A percentile compares a stretch with the other conserved stretches of the same genome.
These are phyloP conservation scores for Chenopodium suecicum DNA, from an alignment of 148 eudicot genomes.

Conservation along the genomic window DNA sequence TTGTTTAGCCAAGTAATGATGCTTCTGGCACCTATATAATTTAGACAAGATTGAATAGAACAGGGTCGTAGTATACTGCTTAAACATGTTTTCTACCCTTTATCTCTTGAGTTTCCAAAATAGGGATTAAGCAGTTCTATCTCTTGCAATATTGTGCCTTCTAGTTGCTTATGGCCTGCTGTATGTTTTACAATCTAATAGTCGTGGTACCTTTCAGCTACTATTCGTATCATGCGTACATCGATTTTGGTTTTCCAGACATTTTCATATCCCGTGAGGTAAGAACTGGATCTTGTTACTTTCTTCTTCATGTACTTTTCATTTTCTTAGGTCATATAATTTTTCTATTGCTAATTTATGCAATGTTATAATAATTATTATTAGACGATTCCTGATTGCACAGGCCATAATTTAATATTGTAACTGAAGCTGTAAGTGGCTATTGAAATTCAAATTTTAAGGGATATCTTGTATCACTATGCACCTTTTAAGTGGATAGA, in stretches of 20 bases:
- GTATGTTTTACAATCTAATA: conserved; percentile 13
- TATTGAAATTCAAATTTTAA: neutral
- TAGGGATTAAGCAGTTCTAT: neutral
- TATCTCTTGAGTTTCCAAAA: neutral
- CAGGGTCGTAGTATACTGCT: too few relatives aligned
- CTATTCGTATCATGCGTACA: conserved; percentile 78
- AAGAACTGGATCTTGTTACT: conserved; percentile 14
- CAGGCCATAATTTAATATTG: neutral
- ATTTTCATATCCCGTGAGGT: conserved; percentile 99
- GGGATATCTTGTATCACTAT: neutral
- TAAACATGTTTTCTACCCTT: neutral
- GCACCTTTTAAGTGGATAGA: neutral
- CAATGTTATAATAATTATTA: neutral
- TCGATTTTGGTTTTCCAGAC: conserved; percentile 97
- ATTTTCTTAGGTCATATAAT: neutral
- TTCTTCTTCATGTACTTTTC: neutral
- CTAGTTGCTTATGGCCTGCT: neutral
- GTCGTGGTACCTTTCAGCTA: conserved; percentile 57
- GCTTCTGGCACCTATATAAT: too few relatives aligned
- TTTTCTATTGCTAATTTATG: neutral
- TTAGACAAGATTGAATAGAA: too few relatives aligned
- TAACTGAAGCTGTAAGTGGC: neutral
- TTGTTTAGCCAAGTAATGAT: too few relatives aligned
- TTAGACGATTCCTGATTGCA: conserved; percentile 9
- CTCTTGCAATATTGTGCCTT: neutral